phyloP scores from a whole-genome alignment of 139 green algal species.

The Tetradesmus lagerheimii region DNA sequence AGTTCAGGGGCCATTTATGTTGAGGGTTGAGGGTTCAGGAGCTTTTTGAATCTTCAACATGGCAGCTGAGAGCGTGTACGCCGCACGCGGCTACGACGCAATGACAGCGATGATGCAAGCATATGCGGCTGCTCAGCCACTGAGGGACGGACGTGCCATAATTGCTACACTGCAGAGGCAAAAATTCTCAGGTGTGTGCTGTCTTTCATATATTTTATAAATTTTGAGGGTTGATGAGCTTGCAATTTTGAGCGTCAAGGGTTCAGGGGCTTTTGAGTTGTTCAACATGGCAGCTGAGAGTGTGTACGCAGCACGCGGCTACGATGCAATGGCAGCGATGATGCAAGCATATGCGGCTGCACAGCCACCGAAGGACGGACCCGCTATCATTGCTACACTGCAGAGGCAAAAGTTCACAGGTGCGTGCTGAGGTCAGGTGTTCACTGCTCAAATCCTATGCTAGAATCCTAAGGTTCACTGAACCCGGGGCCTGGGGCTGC shows the following conservation, averaged over 20 bases:
- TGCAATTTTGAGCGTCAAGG: too few relatives aligned
- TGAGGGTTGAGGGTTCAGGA: too few relatives aligned
- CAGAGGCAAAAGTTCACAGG: not conserved
- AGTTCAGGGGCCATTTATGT: too few relatives aligned
- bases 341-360: not conserved
- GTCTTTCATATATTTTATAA: too few relatives aligned
- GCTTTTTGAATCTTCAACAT: too few relatives aligned
- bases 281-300: too few relatives aligned
- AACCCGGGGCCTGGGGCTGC: too few relatives aligned
- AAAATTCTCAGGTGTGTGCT: not conserved
- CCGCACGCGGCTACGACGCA: constrained; percentile 7
- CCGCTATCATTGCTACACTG: not conserved
- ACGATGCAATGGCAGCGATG: constrained; percentile 4
- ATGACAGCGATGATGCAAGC: not conserved
- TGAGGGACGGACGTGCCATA: not conserved
- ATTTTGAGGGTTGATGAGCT: too few relatives aligned
- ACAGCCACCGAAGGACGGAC: not conserved
- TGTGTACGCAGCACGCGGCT: not conserved
- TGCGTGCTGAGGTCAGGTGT: not conserved
- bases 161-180: not conserved
- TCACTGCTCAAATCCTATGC: too few relatives aligned
- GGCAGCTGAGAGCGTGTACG: not conserved
- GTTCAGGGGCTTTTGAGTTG: too few relatives aligned
- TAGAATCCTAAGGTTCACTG: too few relatives aligned
- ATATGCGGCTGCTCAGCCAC: not conserved